Base-by-base conservation (phyloP, 2,329 filamentous ascomycete species). In the Aspergillus udagawae region DNA sequence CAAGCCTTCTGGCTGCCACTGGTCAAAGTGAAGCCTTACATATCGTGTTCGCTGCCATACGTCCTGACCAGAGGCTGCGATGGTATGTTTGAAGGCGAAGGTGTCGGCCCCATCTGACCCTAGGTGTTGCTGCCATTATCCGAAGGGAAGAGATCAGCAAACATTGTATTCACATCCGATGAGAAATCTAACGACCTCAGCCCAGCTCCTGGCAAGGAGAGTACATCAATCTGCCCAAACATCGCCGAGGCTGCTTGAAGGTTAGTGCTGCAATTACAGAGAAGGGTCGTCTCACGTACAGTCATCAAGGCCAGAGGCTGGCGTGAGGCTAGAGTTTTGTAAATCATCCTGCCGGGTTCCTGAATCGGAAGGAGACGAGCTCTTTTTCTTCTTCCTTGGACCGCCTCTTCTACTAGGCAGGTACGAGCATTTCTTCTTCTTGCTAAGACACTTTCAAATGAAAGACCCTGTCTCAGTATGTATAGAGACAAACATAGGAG, bases 371-470 rank as follows among this genome's bases (percentile, higher is more conserved):
- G 66, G 61, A 10, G 55, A 50, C 1, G 68, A 65, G 23, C 59
- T 28, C 56, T 66, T 70, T 63, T 72, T 76, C 67, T 75, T 76
- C 60, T 75, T 76, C 29, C 75, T 69, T 21, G 75, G 75, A n/a
- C 75, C 75, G 53, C 75, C 75, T 53, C 75, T 67, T 65, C 76
- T 77, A 69, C 75, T 77, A 38, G 75, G 75, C 23, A 76, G 54
- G 64, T 77, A 77, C 25, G 69, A 74, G 56, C 75, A 78, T 63
- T 72, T 70, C 60, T 68, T 73, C 48, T 69, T 68, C 65, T 76
- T 78, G 63, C 61, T 66, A 48, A 69, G 62, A 65, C 75, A 78
- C 75, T 77, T 56, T 51, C 51, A 38, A 51, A 52, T 27, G 27
- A 49, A 55, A 29, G n/a, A 57, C 51, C 21, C 32, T 38, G 51